Evolutionary conservation across 495 filamentous ascomycete species (phyloP), one percentile per base, ranked within the genome.

Genomic region (Extremus antarcticus): DNA sequence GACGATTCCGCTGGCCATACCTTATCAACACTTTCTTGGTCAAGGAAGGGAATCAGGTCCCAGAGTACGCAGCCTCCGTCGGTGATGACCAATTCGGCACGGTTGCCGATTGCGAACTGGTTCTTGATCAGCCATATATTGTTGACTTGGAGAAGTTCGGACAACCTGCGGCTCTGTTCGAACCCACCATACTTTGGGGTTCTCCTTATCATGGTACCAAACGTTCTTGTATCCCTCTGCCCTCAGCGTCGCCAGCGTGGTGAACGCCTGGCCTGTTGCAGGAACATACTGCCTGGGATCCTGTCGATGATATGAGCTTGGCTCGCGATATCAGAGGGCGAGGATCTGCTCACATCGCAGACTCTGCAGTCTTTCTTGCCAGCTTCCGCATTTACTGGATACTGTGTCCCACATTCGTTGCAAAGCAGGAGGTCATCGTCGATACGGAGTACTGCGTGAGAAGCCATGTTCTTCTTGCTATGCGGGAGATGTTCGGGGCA

Each of bases 71-170:
- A 85, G 0, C 82, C 82, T 67, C 35, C n/a, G 35, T 9, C 9
- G n/a, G 35, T 39, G 35, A 39, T 39, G 24, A 87, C 66, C 11
- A 89, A 70, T 25, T 87, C 75, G 45, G 79, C 79, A 15, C 85
- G 74, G 62, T 89, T 78, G 19, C 85, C 85, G 54, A 88, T 89
- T 47, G 66, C 85, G 52, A 83, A 70, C 60, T 66, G n/a, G n/a
- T n/a, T n/a, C n/a, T n/a, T n/a, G n/a, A n/a, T 60, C 21, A 23
- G 17, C 43, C 43, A 17, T n/a, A 21, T 1, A 51, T 11, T 43
- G 52, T 22, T 17, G 35, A 39, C n/a, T 39, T 39, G 9, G 35
- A 39, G n/a, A 9, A 9, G 9, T 39, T n/a, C 17, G 23, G 17
- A 25, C 7, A 57, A 71, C 71, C 61, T 72, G 79, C 4, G 83